Base-by-base conservation (phyloP, 805 yeast species). In the Candida orba region DNA sequence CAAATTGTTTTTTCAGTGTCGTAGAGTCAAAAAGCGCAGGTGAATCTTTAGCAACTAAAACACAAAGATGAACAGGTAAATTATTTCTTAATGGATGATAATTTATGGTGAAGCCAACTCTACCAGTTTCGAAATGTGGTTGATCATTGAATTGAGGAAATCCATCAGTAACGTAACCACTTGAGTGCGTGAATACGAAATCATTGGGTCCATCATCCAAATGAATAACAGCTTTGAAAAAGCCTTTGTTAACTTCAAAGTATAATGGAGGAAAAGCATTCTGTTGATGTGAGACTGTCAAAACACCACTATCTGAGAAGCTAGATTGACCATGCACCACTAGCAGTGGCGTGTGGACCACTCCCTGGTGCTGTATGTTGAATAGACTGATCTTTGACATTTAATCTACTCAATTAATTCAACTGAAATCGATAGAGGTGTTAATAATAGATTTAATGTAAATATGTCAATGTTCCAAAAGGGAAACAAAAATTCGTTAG, bases 11-110 rank as follows among this genome's bases (percentile, higher is more conserved):
- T 41, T 69, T 72, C 50, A 73, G 69, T 3, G 58, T 46, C 1
- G 95, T 89, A 50, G 86, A 75, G 54, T 90, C 97, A 57, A 76
- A 90, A 2, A 60, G 49, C 18, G 78, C 75, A 4, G 79, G 76
- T 2, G 95, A 84, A 57, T 90, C 98, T 42, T 67, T 72, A 3
- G 86, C 97, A 3, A 88, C 63, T 13, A 91, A 59, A 8, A 89
- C 58, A 57, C 93, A 88, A 39, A 90, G 62, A 60, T 90, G 93
- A n/a, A 90, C 65, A 1, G 93, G 93, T 38, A 84, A 84, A 53
- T 84, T 78, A 43, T 78, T 74, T 3, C 68, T 53, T 24, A 84
- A 56, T 0, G 88, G 89, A 1, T 68, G 59, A 57, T 79, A 82
- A 41, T 63, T 63, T 36, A 82, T 57, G 1, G 52, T 58, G 18